phyloP scores from a whole-genome alignment of 2,329 filamentous ascomycete species.

The Tympanopsis confertula region DNA sequence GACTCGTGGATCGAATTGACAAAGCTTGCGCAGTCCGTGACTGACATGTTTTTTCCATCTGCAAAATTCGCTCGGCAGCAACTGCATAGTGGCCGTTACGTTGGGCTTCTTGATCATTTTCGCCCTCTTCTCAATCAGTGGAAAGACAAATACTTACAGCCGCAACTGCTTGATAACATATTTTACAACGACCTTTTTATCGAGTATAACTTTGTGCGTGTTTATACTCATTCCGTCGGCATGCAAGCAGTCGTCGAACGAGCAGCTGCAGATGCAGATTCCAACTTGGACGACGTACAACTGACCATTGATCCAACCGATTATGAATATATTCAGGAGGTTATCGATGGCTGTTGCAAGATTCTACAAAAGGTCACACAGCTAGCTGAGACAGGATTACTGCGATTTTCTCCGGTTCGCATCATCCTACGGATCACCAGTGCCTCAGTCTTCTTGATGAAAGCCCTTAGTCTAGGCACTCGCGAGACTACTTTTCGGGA shows the following conservation, averaged over 20 bases:
- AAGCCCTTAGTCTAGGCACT: conserved; percentile 34
- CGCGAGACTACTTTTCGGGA: conserved; percentile 33
- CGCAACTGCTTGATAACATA: conserved; percentile 4
- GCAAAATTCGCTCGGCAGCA: conserved; percentile 22
- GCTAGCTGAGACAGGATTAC: conserved; percentile 27
- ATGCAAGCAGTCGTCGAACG: conserved; percentile 45
- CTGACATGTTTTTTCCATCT: conserved; percentile 38
- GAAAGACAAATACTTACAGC: conserved; percentile 20
- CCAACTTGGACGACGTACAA: conserved; percentile 19
- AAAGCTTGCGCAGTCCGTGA: conserved; percentile 34
- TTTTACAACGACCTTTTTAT: conserved; percentile 29
- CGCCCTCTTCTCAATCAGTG: conserved; percentile 24
- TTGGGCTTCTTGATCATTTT: conserved; percentile 32
- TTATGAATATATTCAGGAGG: conserved; percentile 41
- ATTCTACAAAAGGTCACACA: conserved; percentile 35
- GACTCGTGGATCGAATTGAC: conserved; percentile 35
- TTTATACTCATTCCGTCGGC: conserved; percentile 32
- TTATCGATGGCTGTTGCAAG: conserved; percentile 38
- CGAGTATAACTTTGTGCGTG: conserved; percentile 31
- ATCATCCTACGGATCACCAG: conserved; percentile 41
- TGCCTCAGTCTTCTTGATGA: conserved; percentile 40
- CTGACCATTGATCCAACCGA: conserved; percentile 33
- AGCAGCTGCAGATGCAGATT: conserved; percentile 23
- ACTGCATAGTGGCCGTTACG: conserved; percentile 34
- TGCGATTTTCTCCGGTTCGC: conserved; percentile 39